Base-by-base conservation (phyloP, 2,329 filamentous ascomycete species). In the Pseudocercospora macadamiae region DNA sequence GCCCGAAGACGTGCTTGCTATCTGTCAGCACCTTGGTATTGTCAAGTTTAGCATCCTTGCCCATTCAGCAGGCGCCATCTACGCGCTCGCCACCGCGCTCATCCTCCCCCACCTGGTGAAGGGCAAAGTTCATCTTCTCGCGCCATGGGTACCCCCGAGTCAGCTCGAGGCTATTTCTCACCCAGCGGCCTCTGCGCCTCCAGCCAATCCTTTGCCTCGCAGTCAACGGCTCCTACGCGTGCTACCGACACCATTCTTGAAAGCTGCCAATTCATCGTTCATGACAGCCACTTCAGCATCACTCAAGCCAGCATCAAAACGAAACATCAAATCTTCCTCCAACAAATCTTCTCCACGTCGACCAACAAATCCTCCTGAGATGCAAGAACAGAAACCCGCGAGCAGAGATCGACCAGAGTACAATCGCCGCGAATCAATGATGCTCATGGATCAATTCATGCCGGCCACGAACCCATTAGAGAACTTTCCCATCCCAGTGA, bases 31-130 rank as follows among this genome's bases (percentile, higher is more conserved):
- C 12, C 82, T 99, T 44, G 93, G 91, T 67, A 96, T 99, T 64
- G 95, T 89, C 9, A 96, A 96, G 66, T 99, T 99, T 72, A 97
- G 93, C 5, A 90, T 99, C 18, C 83, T 99, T 1, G 95, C 95
- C 1, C 95, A 99, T 74, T 97, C 93, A 0, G 95, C 95, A 0
- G 95, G 95, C 14, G 93, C 95, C n/a, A 96, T 99, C 53, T 99
- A 99, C 71, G 95, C 95, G 1, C 83, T 99, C 16, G 95, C 95
- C 0, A 97, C 95, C 0, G 95, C 95, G 0, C 81, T 99, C 44
- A 90, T 95, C 44, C 96, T 99, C 85, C 95, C 95, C 3, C 93
- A 97, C 69, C 91, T 97, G 70, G 96, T 99, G 61, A 89, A 93
- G 4, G 95, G 95, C 18, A 89, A 91, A 54, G 95, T 99, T 55